Evolutionary conservation across 495 filamentous ascomycete genomes (phyloP).

Genomic region (Geoglossum glabrum): DNA sequence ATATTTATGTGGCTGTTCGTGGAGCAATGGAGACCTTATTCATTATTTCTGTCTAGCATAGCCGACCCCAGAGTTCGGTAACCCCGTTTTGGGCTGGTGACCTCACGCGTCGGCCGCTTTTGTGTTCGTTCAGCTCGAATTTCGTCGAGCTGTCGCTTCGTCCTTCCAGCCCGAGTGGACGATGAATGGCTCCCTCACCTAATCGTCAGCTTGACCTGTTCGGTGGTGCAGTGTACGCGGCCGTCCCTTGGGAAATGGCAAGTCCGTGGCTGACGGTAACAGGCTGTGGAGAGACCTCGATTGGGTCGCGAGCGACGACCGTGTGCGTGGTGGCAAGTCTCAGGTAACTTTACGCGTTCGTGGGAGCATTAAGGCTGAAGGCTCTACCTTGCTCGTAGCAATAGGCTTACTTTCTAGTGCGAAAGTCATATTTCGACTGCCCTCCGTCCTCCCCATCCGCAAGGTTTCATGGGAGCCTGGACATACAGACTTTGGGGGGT

Average conservation of each 20-base stretch:
- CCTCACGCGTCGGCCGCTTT: neutral
- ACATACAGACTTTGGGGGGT: constrained; percentile 54
- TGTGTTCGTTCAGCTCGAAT: neutral
- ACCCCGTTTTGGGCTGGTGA: too few relatives aligned
- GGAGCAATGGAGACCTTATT: too few relatives aligned
- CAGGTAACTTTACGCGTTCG: constrained; percentile 11
- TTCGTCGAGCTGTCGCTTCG: neutral
- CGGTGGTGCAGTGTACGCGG: neutral
- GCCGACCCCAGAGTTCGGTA: too few relatives aligned
- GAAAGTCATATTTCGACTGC: constrained; percentile 30
- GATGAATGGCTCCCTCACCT: neutral
- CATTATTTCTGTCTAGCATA: too few relatives aligned
- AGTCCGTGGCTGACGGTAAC: constrained; percentile 7
- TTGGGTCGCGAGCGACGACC: constrained; percentile 53
- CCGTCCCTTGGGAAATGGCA: neutral
- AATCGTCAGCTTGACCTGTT: neutral
- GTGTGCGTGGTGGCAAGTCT: constrained; percentile 49
- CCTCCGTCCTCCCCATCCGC: constrained; percentile 15
- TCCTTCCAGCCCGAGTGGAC: neutral
- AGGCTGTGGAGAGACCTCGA: constrained; percentile 38
- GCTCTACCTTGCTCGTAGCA: neutral
- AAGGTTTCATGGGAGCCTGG: constrained; percentile 45
- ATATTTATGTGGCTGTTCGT: neutral
- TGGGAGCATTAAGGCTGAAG: neutral
- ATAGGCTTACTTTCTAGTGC: neutral